These are phyloP conservation scores for Lycium ferocissimum DNA, from an alignment of 257 asterid species.

Conservation along the genomic window DNA sequence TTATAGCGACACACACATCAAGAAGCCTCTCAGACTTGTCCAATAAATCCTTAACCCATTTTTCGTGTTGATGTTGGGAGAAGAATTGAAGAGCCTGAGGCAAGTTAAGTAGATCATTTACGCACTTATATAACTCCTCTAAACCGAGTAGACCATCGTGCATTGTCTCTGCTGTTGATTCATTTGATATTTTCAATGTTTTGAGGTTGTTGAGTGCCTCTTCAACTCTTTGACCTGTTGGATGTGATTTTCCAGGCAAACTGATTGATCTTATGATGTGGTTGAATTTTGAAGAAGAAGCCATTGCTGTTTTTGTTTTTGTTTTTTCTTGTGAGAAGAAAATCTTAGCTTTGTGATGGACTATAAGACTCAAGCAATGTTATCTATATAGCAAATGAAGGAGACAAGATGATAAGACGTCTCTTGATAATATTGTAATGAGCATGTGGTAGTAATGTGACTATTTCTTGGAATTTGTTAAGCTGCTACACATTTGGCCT, in stretches of 20 bases:
- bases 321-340: not conserved
- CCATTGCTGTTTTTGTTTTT: not conserved
- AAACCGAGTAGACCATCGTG: constrained; percentile 32
- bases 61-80: constrained; percentile 27
- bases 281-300: not conserved
- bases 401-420: not conserved
- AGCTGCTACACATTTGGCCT: not conserved
- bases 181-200: not conserved
- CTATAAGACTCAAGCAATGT: not conserved
- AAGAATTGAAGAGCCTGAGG: constrained; percentile 34
- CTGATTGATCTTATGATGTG: constrained; percentile 5
- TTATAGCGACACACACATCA: constrained; percentile 36
- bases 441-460: constrained; percentile 7
- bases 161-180: constrained; percentile 19
- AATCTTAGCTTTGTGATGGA: not conserved
- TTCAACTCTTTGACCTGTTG: constrained; percentile 12
- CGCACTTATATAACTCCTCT: constrained; percentile 31
- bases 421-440: not conserved
- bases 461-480: constrained; percentile 5
- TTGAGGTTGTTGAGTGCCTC: constrained; percentile 23
- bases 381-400: not conserved
- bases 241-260: constrained; percentile 25
- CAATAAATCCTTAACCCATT: constrained; percentile 35
- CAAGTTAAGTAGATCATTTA: constrained; percentile 43
- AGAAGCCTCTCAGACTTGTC: constrained; percentile 38